These are phyloP conservation scores for Raphanus hybrid DNA, from an alignment of 441 rosid species.

Conservation along the genomic window DNA sequence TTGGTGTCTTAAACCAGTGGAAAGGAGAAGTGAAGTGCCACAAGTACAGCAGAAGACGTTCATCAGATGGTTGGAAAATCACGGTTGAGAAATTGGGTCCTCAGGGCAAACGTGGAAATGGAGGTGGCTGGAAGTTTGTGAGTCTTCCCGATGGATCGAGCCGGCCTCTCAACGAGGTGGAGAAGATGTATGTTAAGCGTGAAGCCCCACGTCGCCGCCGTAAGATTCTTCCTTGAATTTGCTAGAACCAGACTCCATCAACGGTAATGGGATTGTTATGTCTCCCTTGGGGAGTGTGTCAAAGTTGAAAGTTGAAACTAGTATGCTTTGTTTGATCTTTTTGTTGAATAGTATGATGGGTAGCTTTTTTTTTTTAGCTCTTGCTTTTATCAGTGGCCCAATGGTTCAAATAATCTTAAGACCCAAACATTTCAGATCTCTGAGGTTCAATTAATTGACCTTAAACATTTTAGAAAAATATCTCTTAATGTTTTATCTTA, in stretches of 20 bases:
- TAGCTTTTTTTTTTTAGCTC: conserved; percentile 29
- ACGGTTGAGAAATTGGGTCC: conserved; percentile 85
- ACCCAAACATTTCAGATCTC: conserved; percentile 5
- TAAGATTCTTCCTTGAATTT: conserved; percentile 69
- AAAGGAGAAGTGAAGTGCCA: conserved; percentile 82
- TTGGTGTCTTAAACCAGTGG: conserved; percentile 49
- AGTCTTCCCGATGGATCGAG: conserved; percentile 91
- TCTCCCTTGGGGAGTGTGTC: conserved; percentile 8
- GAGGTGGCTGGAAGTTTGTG: conserved; percentile 92
- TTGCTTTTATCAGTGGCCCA: conserved; percentile 32
- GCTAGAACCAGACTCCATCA: conserved; percentile 13
- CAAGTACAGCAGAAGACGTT: conserved; percentile 78
- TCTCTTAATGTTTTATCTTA: neutral
- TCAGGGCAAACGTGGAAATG: conserved; percentile 76
- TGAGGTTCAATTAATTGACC: neutral
- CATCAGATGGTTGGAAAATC: conserved; percentile 77
- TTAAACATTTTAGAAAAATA: neutral
- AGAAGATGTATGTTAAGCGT: conserved; percentile 80
- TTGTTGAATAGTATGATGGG: conserved; percentile 35
- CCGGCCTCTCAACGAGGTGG: conserved; percentile 70
- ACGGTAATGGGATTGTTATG: conserved; percentile 13
- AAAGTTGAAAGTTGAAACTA: conserved; percentile 25
- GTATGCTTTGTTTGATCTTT: conserved; percentile 17
- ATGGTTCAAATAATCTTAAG: conserved; percentile 31
- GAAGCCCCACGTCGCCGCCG: conserved; percentile 83